A percentile compares a stretch with the other conserved stretches of the same genome.
Evolutionary conservation across 2,329 filamentous ascomycete genomes (phyloP).

Genomic region (Hymenoscyphus repandus): DNA sequence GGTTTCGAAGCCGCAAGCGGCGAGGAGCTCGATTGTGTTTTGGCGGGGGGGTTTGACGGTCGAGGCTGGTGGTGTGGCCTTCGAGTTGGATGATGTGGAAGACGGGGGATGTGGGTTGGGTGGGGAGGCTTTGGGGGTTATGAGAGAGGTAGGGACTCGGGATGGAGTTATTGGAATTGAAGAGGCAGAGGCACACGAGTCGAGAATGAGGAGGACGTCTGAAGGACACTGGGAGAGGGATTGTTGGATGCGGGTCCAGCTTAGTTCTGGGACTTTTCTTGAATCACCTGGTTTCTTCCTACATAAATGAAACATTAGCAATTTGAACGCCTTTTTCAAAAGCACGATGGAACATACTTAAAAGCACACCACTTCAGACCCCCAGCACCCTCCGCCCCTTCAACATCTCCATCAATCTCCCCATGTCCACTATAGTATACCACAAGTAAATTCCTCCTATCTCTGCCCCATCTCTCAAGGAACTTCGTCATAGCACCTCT

Average conservation of each 20-base stretch:
- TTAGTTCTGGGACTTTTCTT: neutral
- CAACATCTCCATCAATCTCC: neutral
- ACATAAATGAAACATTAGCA: neutral
- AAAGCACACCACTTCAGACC: slow-evolving; percentile 4
- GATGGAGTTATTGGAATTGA: neutral
- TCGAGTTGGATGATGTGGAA: neutral
- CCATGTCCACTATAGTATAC: slow-evolving; percentile 8
- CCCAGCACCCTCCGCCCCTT: too few species aligned
- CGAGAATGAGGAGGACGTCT: slow-evolving; percentile 2
- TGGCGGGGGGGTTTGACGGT: neutral
- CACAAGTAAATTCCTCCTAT: slow-evolving; percentile 2
- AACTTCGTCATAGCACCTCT: neutral
- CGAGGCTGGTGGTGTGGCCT: neutral
- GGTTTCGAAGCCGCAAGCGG: slow-evolving; percentile 4
- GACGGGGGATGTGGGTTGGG: neutral
- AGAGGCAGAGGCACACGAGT: slow-evolving; percentile 1
- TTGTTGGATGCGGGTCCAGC: slow-evolving; percentile 5
- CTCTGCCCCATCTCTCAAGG: neutral
- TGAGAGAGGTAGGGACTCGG: too few species aligned
- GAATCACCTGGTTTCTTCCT: neutral
- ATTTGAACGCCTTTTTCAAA: too few species aligned
- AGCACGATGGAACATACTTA: neutral
- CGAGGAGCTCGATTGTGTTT: neutral
- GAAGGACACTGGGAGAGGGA: neutral
- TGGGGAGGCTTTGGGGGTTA: neutral